Evolutionary conservation across 2,329 filamentous ascomycete genomes (phyloP), one percentile per base, ranked within the genome.

Genomic region (Scopulariopsis brevicaulis): DNA sequence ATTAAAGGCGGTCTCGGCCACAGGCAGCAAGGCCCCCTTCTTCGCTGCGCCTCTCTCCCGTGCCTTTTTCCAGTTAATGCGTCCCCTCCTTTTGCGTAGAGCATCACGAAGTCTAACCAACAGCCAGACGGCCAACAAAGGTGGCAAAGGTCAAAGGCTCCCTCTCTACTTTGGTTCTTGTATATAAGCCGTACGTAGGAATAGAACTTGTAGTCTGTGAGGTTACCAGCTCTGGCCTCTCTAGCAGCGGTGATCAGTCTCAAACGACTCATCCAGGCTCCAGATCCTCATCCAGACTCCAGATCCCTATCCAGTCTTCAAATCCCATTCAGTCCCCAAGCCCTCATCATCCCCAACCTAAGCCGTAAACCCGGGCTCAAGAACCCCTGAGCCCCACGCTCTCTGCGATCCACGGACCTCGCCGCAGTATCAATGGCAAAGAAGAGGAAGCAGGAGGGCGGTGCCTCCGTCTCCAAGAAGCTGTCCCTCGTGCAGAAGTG

Each of bases 401-500:
- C 28, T 8, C 28, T 32, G 28, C 4, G 4, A 8, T 4, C 8
- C 28, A 32, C 28, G 28, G 8, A 4, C 28, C 28, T 32, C 28
- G 28, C 28, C 28, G 28, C 28, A 4, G 28, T 32, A 32, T 8
- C 28, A 32, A 32, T 32, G 28, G 28, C 28, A 32, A 32, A 32
- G 28, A 32, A 32, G 8, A 32, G 8, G 28, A 32, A 32, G 28
- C 28, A 32, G 28, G 28, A 32, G 4, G 28, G 28, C 28, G 28
- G 28, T 8, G 28, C 28, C 28, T 8, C 28, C 8, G 28, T 32
- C 28, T 6, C 37, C 11, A 54, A 50, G 24, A 14, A 22, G 11
- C 32, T 7, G 15, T 18, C n/a, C 25, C 6, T 58, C 32, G 15
- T 34, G 6, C 54, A 50, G n/a, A 43, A 59, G 11, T 72, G 70